phyloP scores from a whole-genome alignment of 164 flowering plant genomes.

The Echeveria elegans region DNA sequence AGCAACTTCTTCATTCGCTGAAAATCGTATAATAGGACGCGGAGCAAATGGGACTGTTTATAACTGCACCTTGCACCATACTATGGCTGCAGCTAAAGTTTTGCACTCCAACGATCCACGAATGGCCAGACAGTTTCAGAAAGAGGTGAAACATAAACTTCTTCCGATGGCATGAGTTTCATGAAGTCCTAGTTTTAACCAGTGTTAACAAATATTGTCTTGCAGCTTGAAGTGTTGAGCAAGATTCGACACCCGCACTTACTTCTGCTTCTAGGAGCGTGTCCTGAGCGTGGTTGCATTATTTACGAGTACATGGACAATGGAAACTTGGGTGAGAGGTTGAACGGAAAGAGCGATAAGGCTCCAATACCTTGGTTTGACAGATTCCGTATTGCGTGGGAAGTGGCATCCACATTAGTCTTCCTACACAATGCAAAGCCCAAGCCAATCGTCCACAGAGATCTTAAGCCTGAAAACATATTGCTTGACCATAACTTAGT shows the following conservation, averaged over 20 bases:
- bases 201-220: background rate
- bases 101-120: constrained; percentile 46
- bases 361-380: constrained; percentile 75
- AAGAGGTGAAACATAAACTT: constrained; percentile 45
- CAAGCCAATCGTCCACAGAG: constrained; percentile 72
- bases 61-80: constrained; percentile 58
- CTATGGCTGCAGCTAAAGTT: constrained; percentile 73
- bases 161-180: background rate
- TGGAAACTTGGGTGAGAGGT: constrained; percentile 72
- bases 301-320: constrained; percentile 95
- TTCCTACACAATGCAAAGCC: constrained; percentile 84
- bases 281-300: constrained; percentile 69
- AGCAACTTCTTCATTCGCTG: constrained; percentile 73
- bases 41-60: constrained; percentile 82
- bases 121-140: constrained; percentile 54
- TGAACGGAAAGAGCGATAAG: constrained; percentile 31
- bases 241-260: constrained; percentile 74
- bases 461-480: constrained; percentile 89
- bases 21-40: constrained; percentile 54
- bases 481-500: constrained; percentile 69
- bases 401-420: constrained; percentile 70
- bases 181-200: background rate
- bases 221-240: constrained; percentile 81
- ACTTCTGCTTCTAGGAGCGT: constrained; percentile 82
- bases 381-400: constrained; percentile 78